phyloP scores from a whole-genome alignment of 345 rosid genomes.

The Ceriops decandra region DNA sequence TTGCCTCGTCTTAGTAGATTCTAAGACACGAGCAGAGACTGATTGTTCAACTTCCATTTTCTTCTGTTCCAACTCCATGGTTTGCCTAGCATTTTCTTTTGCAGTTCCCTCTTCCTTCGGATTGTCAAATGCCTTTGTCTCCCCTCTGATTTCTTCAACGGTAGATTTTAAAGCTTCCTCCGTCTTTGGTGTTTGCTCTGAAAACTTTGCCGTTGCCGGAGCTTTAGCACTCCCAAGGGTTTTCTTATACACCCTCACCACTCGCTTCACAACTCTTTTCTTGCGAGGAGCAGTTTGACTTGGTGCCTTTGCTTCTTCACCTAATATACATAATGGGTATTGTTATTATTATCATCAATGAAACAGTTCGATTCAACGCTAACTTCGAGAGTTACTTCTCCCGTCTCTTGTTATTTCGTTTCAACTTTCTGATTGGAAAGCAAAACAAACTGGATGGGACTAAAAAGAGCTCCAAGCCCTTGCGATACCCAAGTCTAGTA shows the following conservation, averaged over 20 bases:
- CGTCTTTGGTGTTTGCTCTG: constrained; percentile 12
- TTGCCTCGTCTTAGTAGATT: constrained; percentile 9
- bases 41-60: constrained; percentile 12
- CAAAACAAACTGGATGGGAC: too few species aligned
- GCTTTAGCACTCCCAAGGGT: constrained; percentile 20
- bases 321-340: neutral
- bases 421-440: too few species aligned
- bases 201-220: constrained; percentile 23
- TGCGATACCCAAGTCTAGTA: neutral
- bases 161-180: constrained; percentile 19
- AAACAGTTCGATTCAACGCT: neutral
- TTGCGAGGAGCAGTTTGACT: constrained; percentile 20
- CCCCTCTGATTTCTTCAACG: constrained; percentile 18
- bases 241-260: constrained; percentile 32
- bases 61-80: constrained; percentile 10
- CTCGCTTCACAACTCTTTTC: constrained; percentile 24
- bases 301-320: constrained; percentile 24
- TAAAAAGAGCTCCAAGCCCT: neutral
- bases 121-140: neutral
- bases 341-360: neutral
- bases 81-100: constrained; percentile 18
- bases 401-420: too few species aligned
- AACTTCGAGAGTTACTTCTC: too few species aligned
- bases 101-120: constrained; percentile 10
- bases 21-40: constrained; percentile 13